Base-by-base conservation (phyloP, 257 asterid genomes). In the Agastache rugosa region DNA sequence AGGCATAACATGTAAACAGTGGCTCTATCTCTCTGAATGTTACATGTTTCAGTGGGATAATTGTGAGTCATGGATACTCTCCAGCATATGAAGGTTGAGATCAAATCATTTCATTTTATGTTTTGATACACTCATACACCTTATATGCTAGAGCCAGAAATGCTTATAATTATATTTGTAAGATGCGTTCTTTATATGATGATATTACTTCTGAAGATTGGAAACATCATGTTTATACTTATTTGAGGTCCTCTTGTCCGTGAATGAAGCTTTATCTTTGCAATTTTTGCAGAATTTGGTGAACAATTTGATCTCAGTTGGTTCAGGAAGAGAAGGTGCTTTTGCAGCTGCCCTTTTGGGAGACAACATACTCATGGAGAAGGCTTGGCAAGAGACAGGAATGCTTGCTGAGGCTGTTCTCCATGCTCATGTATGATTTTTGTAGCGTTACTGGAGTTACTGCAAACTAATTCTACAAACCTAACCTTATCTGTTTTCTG, bases 361-460 rank as follows among this genome's bases (percentile, higher is more conserved):
- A 37, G 99, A 95, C 87, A 92, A 95, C 76, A 83, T 83, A 66
- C 97, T 95, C 72, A 92, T 95, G 98, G 99, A 95, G 82, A 95
- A 90, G 83, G 94, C 98, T 69, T 95, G 98, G 99, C 92, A 90
- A 70, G 96, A 92, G 9, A 95, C 99, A 7, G 99, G 98, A 76
- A 95, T 95, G 99, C 96, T 95, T 61, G 98, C 99, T 16, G 99
- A 95, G 85, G 96, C 99, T 58, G 99, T 95, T 51, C 94, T 92
- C 48, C 98, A 95, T 79, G 89, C 99, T 83, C 98, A 90, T 19
- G 98, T 95, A 90, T 25, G 73, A 59, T 53, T 17, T 44, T 12
- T 23, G 16, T 54, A 54, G 42, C 11, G 6, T 59, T 59, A 59
- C 31, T 27, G 15, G 15, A 59, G 12, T 59, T 59, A 6, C 63